Conservation (phyloP, 768 basidiomycete genomes). For the Lactarius trivialis region DNA sequence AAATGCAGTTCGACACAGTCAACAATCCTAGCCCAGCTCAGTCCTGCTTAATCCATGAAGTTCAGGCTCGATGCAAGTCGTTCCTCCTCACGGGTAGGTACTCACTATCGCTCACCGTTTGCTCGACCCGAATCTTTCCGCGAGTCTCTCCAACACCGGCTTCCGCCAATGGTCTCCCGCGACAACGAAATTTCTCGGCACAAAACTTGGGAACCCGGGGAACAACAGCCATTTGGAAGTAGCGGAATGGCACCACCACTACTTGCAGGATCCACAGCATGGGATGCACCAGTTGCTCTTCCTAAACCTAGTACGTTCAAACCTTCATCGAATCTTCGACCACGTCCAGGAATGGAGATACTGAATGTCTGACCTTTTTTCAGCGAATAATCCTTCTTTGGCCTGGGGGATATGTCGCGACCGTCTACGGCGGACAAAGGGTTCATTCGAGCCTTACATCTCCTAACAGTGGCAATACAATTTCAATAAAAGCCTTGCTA, state of each 20-base stretch:
- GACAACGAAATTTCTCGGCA: conserved; percentile 47
- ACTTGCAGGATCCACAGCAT: conserved; percentile 11
- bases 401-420: conserved; percentile 75
- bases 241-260: conserved; percentile 50
- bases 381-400: conserved; percentile 89
- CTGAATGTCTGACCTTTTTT: conserved; percentile 95
- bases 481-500: background rate
- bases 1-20: conserved; percentile 43
- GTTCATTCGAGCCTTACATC: conserved; percentile 19
- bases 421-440: conserved; percentile 46
- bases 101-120: no score
- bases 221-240: conserved; percentile 48
- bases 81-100: conserved; percentile 58
- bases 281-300: conserved; percentile 11
- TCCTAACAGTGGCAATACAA: background rate
- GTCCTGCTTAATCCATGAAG: conserved; percentile 51
- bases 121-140: no score
- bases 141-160: conserved; percentile 36
- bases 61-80: conserved; percentile 60
- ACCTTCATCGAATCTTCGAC: conserved; percentile 38
- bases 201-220: conserved; percentile 56
- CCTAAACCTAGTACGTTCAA: conserved; percentile 29
- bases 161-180: conserved; percentile 48
- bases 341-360: conserved; percentile 82
- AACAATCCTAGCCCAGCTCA: conserved; percentile 50